Evolutionary conservation across 139 green algal species (phyloP).

Genomic region (Microglena sp.): DNA sequence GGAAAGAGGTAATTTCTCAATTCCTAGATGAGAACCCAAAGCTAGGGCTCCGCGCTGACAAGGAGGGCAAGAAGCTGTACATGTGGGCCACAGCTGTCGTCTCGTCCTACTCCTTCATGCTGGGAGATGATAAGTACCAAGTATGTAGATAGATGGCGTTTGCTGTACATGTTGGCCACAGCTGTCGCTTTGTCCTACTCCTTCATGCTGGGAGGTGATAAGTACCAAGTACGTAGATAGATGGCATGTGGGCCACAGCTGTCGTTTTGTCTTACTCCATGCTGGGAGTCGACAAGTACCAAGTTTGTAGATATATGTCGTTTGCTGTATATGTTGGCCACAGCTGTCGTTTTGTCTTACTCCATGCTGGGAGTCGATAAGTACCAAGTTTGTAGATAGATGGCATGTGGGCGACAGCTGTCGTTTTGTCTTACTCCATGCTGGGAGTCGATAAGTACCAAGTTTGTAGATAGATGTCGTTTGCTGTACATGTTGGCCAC

Average conservation of each 20-base stretch:
- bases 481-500: not conserved
- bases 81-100: slow-evolving; percentile 44
- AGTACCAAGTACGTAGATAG: not conserved
- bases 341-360: not conserved
- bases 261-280: not conserved
- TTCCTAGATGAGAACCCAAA: slow-evolving; percentile 14
- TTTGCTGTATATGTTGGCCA: not conserved
- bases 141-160: slow-evolving; percentile 4
- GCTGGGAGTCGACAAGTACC: not conserved
- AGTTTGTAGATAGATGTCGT: slow-evolving; percentile 7
- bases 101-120: slow-evolving; percentile 59
- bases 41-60: slow-evolving; percentile 2
- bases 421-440: not conserved
- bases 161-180: not conserved
- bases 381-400: not conserved
- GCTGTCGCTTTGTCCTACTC: not conserved
- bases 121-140: slow-evolving; percentile 57
- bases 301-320: slow-evolving; percentile 7
- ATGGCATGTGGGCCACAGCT: too few species aligned
- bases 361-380: not conserved
- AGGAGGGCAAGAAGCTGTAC: slow-evolving; percentile 23
- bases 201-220: not conserved
- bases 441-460: not conserved
- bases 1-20: not conserved
- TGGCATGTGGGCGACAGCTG: too few species aligned